Base-by-base conservation (phyloP, 2,329 filamentous ascomycete species). In the Aspergillus pseudoterreus region DNA sequence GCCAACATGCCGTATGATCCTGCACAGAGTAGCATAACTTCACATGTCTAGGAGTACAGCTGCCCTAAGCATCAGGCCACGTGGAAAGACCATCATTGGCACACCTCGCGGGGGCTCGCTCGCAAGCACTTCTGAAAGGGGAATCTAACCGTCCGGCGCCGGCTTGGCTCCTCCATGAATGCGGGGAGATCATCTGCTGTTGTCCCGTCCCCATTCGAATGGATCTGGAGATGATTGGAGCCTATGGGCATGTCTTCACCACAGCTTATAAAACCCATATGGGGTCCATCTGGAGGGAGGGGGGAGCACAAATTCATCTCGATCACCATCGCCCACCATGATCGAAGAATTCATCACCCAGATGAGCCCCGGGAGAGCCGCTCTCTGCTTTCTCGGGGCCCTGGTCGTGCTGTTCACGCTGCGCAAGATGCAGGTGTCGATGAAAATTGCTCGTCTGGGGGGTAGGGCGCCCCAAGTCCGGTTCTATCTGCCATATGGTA, bases 341-440 rank as follows among this genome's bases (percentile, higher is more conserved):
- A 65, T 84, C 45, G 81, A 83, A 59, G 60, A 71, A 32, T 50
- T 79, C 27, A 43, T 80, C 54, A 69, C 72, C 52, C 67, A 74
- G 51, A 59, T 77, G 61, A 80, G 80, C 51, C 57, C 73, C 47
- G 73, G 69, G 51, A 64, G 67, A 47, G 56, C 73, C 15, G 50
- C 73, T 43, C 46, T 76, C 27, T 65, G 75, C 55, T 21, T 75
- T 32, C 53, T 73, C 5, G 66, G 67, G 43, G 61, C 70, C 10
- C 73, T 74, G 43, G 50, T 71, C 5, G 43, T 79, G 41, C 72
- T 73, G 51, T 68, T 62, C 41, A 50, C 66, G 43, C 49, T 65
- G 43, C 61, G 61, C 38, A 66, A 65, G 48, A 30, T 67, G 19
- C 63, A 64, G 22, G 61, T 63, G n/a, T 60, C 63, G 21, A 59